Evolutionary conservation across 169 alveolate species (phyloP).

Genomic region (Eimeria nieschulzi): DNA sequence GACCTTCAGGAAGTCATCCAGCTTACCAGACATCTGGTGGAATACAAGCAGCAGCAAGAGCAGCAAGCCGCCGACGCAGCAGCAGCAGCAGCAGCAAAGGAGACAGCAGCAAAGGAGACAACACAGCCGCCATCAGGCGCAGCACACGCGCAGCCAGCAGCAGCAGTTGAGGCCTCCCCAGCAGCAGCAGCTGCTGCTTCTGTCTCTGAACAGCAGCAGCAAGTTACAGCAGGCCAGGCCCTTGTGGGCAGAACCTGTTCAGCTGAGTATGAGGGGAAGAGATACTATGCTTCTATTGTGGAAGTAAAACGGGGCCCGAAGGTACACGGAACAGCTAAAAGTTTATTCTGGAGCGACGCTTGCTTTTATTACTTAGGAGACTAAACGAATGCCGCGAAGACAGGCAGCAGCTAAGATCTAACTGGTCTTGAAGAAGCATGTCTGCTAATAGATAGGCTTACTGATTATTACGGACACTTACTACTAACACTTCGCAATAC

Average conservation of each 20-base stretch:
- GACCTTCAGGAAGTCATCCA: conserved; percentile 73
- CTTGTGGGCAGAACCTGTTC: conserved; percentile 71
- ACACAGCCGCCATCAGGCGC: conserved; percentile 15
- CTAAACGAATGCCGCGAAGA: no score
- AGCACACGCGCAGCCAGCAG: conserved; percentile 22
- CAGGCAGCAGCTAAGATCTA: no score
- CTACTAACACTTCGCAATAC: no score
- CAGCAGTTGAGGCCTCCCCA: conserved; percentile 28
- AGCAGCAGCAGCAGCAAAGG: conserved; percentile 40
- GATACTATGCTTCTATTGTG: conserved; percentile 66
- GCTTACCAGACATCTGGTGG: conserved; percentile 69
- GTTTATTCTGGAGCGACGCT: no score
- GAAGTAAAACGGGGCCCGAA: conserved; percentile 65
- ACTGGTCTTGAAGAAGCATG: no score
- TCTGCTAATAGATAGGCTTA: no score
- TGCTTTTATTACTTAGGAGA: no score
- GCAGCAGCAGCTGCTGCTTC: conserved; percentile 24
- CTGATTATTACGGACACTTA: no score
- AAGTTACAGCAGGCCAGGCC: conserved; percentile 16
- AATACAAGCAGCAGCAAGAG: conserved; percentile 64
- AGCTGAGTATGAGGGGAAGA: conserved; percentile 72
- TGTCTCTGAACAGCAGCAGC: neutral
- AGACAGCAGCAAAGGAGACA: conserved; percentile 16
- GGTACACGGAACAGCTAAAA: neutral
- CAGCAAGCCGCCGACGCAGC: conserved; percentile 36